phyloP scores from a whole-genome alignment of 2,329 filamentous ascomycete species.

The Aureobasidium sp. region DNA sequence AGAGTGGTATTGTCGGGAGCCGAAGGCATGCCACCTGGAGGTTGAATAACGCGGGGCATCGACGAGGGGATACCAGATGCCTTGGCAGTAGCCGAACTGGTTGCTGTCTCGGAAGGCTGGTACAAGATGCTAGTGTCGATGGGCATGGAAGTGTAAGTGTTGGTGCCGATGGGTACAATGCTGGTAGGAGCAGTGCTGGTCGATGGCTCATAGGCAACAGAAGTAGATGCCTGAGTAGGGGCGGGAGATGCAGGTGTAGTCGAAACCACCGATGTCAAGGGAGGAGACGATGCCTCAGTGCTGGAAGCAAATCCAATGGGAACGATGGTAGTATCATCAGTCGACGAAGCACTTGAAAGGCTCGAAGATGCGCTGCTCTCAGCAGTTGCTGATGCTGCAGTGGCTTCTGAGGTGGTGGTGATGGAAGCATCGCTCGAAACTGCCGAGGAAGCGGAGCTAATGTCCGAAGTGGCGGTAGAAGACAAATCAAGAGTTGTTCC shows the following conservation, averaged over 20 bases:
- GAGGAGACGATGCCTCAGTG: neutral
- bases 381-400: neutral
- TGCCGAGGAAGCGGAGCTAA: neutral
- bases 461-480: neutral
- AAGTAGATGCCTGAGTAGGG: slow-evolving; percentile 14
- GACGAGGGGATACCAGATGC: slow-evolving; percentile 52
- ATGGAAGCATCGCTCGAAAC: neutral
- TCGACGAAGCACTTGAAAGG: neutral
- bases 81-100: slow-evolving; percentile 31
- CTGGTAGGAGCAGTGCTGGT: slow-evolving; percentile 30
- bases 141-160: slow-evolving; percentile 39
- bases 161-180: slow-evolving; percentile 40
- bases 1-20: slow-evolving; percentile 57
- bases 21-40: slow-evolving; percentile 49
- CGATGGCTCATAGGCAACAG: slow-evolving; percentile 20
- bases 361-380: slow-evolving; percentile 2
- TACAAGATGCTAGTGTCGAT: slow-evolving; percentile 56
- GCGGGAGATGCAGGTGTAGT: slow-evolving; percentile 10
- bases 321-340: neutral
- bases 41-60: slow-evolving; percentile 68
- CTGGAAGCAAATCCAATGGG: neutral
- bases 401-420: neutral
- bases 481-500: neutral
- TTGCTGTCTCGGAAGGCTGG: slow-evolving; percentile 37
- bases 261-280: neutral